Evolutionary conservation across 2,329 filamentous ascomycete species (phyloP).

Genomic region (Monilinia fructigena): DNA sequence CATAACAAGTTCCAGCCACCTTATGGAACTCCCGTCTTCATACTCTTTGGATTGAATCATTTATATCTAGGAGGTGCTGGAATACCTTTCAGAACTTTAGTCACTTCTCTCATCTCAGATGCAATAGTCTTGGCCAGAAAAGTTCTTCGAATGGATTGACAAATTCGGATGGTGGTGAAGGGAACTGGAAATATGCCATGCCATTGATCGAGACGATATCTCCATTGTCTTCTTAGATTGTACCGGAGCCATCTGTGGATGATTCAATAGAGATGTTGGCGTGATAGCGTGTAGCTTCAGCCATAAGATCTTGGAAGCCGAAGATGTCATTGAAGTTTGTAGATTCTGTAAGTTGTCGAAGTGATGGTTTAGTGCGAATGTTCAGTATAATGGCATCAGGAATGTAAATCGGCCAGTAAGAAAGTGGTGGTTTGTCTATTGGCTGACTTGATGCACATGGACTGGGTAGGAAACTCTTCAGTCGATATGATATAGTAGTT

Average conservation of each 20-base stretch:
- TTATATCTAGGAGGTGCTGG: not conserved
- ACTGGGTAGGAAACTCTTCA: too few relatives aligned
- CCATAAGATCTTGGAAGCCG: not conserved
- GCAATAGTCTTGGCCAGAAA: not conserved
- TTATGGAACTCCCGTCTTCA: not conserved
- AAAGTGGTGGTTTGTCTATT: too few relatives aligned
- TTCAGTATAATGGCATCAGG: too few relatives aligned
- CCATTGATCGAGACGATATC: not conserved
- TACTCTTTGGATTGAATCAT: not conserved
- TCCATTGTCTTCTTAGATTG: not conserved
- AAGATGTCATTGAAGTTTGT: not conserved
- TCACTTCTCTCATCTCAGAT: not conserved
- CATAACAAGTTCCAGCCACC: not conserved
- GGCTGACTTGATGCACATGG: too few relatives aligned
- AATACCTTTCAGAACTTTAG: not conserved
- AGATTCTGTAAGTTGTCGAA: not conserved
- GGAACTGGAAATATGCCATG: not conserved
- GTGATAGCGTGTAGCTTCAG: not conserved
- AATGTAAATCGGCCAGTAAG: too few relatives aligned
- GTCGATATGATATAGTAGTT: too few relatives aligned
- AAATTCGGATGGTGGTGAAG: not conserved
- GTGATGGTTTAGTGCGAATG: too few relatives aligned
- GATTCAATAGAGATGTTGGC: conserved; percentile 4
- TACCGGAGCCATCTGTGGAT: not conserved
- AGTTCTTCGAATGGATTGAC: not conserved